Evolutionary conservation across 2,329 filamentous ascomycete species (phyloP).

Genomic region (Whalleya microplaca): DNA sequence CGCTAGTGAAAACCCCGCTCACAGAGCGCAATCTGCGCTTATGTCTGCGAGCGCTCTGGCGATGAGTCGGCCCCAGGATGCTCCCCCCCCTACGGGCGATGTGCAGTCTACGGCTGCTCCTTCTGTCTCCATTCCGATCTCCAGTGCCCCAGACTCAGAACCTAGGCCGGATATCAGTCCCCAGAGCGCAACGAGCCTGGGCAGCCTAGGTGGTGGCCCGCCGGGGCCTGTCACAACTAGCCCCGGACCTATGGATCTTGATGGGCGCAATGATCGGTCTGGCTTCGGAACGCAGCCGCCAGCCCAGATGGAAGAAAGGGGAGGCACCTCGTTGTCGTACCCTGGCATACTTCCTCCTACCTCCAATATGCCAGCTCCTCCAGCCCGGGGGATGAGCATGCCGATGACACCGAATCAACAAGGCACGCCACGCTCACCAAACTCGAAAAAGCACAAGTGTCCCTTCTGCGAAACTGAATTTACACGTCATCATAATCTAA

Average conservation of each 20-base stretch:
- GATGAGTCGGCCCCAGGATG: constrained; percentile 61
- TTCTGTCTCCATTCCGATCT: constrained; percentile 35
- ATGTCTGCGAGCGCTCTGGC: constrained; percentile 56
- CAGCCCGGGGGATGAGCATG: constrained; percentile 59
- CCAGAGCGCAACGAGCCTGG: constrained; percentile 44
- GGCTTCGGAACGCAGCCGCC: constrained; percentile 46
- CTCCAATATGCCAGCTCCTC: constrained; percentile 48
- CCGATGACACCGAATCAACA: constrained; percentile 55
- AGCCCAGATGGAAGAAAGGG: constrained; percentile 55
- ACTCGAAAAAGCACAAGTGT: constrained; percentile 89
- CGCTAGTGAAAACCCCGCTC: constrained; percentile 58
- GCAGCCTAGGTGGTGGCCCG: constrained; percentile 47
- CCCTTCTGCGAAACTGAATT: constrained; percentile 97
- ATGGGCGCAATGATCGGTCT: constrained; percentile 44
- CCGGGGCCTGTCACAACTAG: constrained; percentile 50
- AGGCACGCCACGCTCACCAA: constrained; percentile 67
- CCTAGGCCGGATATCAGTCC: constrained; percentile 47
- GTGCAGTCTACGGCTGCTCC: constrained; percentile 24
- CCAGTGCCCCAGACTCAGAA: constrained; percentile 34
- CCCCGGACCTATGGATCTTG: constrained; percentile 59
- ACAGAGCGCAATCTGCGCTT: constrained; percentile 56
- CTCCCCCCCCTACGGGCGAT: constrained; percentile 36
- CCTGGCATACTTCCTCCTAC: constrained; percentile 54
- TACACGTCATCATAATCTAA: constrained; percentile 94
- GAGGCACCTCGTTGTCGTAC: constrained; percentile 57